These are phyloP conservation scores for Lactarius sanguifluus DNA, from an alignment of 768 basidiomycete species.

Conservation along the genomic window DNA sequence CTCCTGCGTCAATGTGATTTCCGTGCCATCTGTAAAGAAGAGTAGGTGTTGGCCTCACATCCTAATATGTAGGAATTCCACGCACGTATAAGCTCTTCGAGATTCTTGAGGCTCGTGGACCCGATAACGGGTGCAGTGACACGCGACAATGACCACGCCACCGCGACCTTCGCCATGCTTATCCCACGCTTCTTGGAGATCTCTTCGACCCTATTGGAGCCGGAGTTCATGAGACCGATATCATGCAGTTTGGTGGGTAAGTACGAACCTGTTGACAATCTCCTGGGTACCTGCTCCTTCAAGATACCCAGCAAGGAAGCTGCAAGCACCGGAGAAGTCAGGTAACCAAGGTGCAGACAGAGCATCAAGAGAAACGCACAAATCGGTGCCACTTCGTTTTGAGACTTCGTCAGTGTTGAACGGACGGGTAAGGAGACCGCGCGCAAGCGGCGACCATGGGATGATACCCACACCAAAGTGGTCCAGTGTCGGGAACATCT, in stretches of 20 bases:
- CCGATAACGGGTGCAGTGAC: conserved; percentile 23
- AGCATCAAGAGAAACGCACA: conserved; percentile 2
- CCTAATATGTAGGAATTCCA: neutral
- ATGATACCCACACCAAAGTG: conserved; percentile 28
- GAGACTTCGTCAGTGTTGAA: conserved; percentile 6
- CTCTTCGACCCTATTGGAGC: conserved; percentile 39
- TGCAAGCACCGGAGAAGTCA: conserved; percentile 5
- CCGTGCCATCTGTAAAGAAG: conserved; percentile 11
- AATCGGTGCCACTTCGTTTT: conserved; percentile 5
- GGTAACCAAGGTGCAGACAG: no score
- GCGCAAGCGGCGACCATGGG: conserved; percentile 27
- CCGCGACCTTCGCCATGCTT: conserved; percentile 46
- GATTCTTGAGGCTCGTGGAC: conserved; percentile 23
- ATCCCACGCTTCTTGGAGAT: conserved; percentile 39
- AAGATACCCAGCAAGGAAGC: neutral
- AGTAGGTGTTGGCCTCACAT: neutral
- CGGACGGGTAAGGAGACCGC: conserved; percentile 26
- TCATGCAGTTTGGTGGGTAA: no score
- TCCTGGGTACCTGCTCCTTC: conserved; percentile 18
- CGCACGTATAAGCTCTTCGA: conserved; percentile 27
- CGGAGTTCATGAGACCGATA: neutral
- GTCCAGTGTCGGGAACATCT: conserved; percentile 38
- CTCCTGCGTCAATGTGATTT: conserved; percentile 18
- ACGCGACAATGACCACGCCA: conserved; percentile 36
- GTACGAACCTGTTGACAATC: conserved; percentile 22